A percentile compares a stretch with the other conserved stretches of the same genome.
These are phyloP conservation scores for Neurospora tetraspora DNA, from an alignment of 495 filamentous ascomycete genomes.

Conservation along the genomic window DNA sequence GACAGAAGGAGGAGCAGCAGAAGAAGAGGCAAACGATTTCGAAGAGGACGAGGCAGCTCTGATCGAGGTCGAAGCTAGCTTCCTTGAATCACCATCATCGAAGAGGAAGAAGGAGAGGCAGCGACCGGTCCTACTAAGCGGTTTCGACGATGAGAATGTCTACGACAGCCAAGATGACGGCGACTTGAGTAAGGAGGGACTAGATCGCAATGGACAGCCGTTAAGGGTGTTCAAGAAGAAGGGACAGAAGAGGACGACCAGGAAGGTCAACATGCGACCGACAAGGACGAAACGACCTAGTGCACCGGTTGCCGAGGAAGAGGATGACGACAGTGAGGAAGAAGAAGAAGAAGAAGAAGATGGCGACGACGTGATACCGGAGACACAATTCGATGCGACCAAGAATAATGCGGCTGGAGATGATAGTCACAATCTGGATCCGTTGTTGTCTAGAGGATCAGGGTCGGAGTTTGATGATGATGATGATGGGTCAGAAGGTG, in stretches of 20 bases:
- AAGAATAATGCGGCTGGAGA: slow-evolving; percentile 10
- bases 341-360: slow-evolving; percentile 10
- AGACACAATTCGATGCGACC: slow-evolving; percentile 32
- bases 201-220: slow-evolving; percentile 37
- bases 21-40: background rate
- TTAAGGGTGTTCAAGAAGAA: slow-evolving; percentile 76
- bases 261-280: slow-evolving; percentile 61
- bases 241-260: slow-evolving; percentile 81
- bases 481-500: slow-evolving; percentile 6
- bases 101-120: slow-evolving; percentile 43
- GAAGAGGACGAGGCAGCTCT: background rate
- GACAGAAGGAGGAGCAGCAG: background rate
- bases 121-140: slow-evolving; percentile 42
- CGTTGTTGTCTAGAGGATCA: background rate
- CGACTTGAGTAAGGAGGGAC: background rate
- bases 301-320: slow-evolving; percentile 12
- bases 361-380: slow-evolving; percentile 23
- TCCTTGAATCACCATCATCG: background rate
- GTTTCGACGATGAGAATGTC: slow-evolving; percentile 45
- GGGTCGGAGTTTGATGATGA: slow-evolving; percentile 19
- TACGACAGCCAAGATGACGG: slow-evolving; percentile 43
- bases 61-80: background rate
- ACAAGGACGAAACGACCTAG: slow-evolving; percentile 32
- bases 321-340: slow-evolving; percentile 11
- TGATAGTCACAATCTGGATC: slow-evolving; percentile 10